phyloP scores from a whole-genome alignment of 2,329 filamentous ascomycete genomes.

The Penicillium sp. region DNA sequence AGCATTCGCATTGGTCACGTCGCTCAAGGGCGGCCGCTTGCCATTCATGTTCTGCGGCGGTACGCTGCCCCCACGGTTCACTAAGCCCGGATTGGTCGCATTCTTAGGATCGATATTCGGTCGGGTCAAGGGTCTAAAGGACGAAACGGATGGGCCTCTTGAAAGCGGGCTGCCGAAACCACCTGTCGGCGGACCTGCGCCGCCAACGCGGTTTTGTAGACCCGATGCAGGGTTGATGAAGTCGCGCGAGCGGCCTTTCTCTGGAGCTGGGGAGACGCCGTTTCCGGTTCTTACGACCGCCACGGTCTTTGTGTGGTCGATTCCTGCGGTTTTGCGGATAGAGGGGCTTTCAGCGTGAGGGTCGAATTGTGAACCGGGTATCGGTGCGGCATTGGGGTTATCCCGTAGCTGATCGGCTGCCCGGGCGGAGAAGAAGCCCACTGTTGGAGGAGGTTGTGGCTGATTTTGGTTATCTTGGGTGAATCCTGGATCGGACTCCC shows the following conservation, averaged over 20 bases:
- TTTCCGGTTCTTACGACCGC: constrained; percentile 62
- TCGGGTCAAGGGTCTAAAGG: constrained; percentile 50
- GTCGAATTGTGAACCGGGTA: constrained; percentile 63
- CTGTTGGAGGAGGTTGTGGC: constrained; percentile 30
- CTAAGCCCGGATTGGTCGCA: constrained; percentile 18
- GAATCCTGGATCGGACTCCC: constrained; percentile 21
- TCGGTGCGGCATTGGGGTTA: constrained; percentile 47
- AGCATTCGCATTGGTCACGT: constrained; percentile 45
- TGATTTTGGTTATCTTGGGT: constrained; percentile 31
- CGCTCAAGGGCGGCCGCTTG: constrained; percentile 48
- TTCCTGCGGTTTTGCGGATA: constrained; percentile 82
- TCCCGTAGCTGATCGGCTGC: constrained; percentile 62
- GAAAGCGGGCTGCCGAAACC: constrained; percentile 36
- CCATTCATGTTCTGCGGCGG: constrained; percentile 40
- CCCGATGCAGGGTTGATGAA: constrained; percentile 41
- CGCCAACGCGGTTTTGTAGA: constrained; percentile 39
- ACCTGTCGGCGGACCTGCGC: constrained; percentile 26
- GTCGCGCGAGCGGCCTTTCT: constrained; percentile 35
- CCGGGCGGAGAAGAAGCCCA: constrained; percentile 70
- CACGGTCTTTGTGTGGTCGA: constrained; percentile 77
- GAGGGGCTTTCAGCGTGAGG: constrained; percentile 78
- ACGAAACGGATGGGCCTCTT: constrained; percentile 40
- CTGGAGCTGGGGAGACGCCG: constrained; percentile 34
- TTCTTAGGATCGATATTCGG: constrained; percentile 37
- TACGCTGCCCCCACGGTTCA: constrained; percentile 23